A percentile compares a stretch with the other conserved stretches of the same genome.
These are phyloP conservation scores for Vaccinium corymbosum DNA, from an alignment of 148 eudicot genomes.

Conservation along the genomic window DNA sequence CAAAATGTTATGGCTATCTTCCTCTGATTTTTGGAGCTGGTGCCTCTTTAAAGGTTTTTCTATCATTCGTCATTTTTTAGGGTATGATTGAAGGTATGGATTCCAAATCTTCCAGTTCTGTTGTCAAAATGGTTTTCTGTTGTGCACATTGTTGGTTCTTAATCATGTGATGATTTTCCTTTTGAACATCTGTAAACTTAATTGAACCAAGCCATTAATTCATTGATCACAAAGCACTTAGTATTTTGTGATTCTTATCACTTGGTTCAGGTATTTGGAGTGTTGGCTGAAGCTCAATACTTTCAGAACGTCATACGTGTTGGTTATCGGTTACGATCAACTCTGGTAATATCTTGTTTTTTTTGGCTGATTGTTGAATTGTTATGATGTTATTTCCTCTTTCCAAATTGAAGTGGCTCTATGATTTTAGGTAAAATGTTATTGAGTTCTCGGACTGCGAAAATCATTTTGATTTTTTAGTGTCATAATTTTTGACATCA, in stretches of 20 bases:
- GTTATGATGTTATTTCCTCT: neutral
- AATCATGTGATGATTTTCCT: neutral
- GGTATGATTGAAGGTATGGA: neutral
- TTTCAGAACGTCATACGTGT: constrained; percentile 99
- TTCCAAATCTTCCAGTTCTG: neutral
- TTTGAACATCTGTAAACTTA: neutral
- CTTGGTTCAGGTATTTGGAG: constrained; percentile 68
- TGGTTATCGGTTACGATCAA: constrained; percentile 83
- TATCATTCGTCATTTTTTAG: neutral
- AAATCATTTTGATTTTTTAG: constrained; percentile 3
- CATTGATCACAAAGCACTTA: neutral
- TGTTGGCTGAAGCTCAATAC: constrained; percentile 87
- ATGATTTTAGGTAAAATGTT: neutral
- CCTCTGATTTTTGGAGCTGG: neutral
- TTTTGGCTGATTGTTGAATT: neutral
- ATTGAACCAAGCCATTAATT: neutral
- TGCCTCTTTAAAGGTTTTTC: neutral
- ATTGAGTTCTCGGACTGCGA: neutral
- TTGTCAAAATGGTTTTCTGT: neutral
- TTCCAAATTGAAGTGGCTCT: constrained; percentile 5
- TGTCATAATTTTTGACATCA: neutral
- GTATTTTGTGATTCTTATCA: neutral
- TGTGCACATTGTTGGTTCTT: neutral
- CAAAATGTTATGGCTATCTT: neutral
- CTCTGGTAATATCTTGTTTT: constrained; percentile 36